phyloP scores from a whole-genome alignment of 768 basidiomycete species.

The Tricholoma hemisulphureum region DNA sequence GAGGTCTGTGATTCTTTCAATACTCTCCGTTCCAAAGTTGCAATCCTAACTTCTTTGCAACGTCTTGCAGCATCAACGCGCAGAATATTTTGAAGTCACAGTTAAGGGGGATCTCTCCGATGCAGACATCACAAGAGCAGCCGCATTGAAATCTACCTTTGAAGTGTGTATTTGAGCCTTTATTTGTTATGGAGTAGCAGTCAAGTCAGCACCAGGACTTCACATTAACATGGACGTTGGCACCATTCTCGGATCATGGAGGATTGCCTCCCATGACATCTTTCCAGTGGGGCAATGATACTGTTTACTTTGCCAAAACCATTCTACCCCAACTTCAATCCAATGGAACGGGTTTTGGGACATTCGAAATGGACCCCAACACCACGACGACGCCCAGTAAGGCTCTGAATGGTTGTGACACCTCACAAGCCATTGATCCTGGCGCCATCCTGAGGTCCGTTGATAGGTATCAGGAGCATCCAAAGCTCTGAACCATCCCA shows the following conservation, averaged over 20 bases:
- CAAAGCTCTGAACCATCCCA: too few species aligned
- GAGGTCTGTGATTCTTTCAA: not conserved
- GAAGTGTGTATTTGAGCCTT: slow-evolving; percentile 19
- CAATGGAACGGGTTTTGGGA: slow-evolving; percentile 37
- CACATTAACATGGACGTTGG: slow-evolving; percentile 38
- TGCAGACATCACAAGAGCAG: slow-evolving; percentile 32
- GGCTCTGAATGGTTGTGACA: not conserved
- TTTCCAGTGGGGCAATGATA: slow-evolving; percentile 31
- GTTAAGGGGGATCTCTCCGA: slow-evolving; percentile 35
- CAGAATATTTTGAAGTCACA: slow-evolving; percentile 34
- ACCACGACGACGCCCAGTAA: slow-evolving; percentile 18
- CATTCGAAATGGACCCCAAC: slow-evolving; percentile 21
- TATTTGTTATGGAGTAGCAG: not conserved
- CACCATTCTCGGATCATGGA: slow-evolving; percentile 35
- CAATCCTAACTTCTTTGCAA: not conserved
- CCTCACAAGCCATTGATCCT: slow-evolving; percentile 19
- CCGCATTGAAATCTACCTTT: slow-evolving; percentile 25
- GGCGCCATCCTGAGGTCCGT: slow-evolving; percentile 31
- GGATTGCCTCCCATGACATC: slow-evolving; percentile 33
- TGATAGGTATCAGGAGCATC: too few species aligned
- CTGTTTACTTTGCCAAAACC: slow-evolving; percentile 39
- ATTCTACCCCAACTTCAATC: slow-evolving; percentile 31
- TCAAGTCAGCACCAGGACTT: slow-evolving; percentile 24
- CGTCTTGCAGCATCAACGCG: slow-evolving; percentile 29
- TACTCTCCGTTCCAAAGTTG: not conserved